Conservation (phyloP, 371 early-diverging fungal genomes). For the Zopfochytrium polystomum region DNA sequence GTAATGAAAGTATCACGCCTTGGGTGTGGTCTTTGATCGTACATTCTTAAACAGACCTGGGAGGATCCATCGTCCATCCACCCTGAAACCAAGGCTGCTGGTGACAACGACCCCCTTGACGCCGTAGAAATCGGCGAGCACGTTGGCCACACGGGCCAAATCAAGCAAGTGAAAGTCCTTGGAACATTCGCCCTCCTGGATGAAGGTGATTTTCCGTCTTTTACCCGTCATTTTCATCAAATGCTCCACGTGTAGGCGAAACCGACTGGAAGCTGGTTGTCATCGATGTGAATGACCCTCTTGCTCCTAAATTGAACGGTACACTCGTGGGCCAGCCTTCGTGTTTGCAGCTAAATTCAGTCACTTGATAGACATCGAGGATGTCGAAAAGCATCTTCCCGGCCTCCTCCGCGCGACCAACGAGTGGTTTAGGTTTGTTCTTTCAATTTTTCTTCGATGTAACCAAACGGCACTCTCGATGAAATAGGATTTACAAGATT, state of each 20-base stretch:
- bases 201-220: conserved; percentile 59
- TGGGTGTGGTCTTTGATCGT: neutral
- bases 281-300: conserved; percentile 93
- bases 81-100: conserved; percentile 83
- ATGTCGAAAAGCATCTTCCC: conserved; percentile 93
- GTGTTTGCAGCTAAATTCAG: conserved; percentile 5
- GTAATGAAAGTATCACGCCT: neutral
- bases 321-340: conserved; percentile 1
- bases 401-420: conserved; percentile 92
- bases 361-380: conserved; percentile 78
- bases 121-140: conserved; percentile 96
- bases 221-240: neutral
- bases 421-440: conserved; percentile 90
- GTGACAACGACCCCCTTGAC: conserved; percentile 99
- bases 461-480: neutral
- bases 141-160: conserved; percentile 87
- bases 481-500: conserved; percentile 61
- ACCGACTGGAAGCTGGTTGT: conserved; percentile 99
- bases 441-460: neutral
- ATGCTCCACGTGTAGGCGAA: conserved; percentile 60
- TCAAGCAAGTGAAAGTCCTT: conserved; percentile 98
- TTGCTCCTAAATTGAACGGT: conserved; percentile 87
- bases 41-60: conserved; percentile 80
- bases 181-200: conserved; percentile 98
- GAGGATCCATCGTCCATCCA: conserved; percentile 90